These are phyloP conservation scores for Holtermanniella nyarrowii DNA, from an alignment of 768 basidiomycete species.

Conservation along the genomic window DNA sequence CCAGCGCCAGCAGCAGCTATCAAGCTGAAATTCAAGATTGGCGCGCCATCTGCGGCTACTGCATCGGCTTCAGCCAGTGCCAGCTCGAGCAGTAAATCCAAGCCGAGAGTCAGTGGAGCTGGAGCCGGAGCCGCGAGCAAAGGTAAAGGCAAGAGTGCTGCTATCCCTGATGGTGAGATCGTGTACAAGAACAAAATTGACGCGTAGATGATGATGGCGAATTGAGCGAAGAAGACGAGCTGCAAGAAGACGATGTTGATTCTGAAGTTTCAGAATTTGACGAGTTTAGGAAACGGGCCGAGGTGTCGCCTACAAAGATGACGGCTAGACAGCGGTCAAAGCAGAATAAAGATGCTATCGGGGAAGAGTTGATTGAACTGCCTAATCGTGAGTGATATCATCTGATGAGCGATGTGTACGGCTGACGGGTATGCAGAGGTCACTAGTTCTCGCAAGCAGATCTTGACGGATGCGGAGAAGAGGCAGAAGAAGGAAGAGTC, in stretches of 20 bases:
- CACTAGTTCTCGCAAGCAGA: constrained; percentile 22
- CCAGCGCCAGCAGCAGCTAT: constrained; percentile 5
- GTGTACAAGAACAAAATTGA: constrained; percentile 13
- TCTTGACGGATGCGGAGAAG: constrained; percentile 37
- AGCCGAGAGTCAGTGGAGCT: constrained; percentile 4
- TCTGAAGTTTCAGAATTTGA: constrained; percentile 4
- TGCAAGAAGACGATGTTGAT: constrained; percentile 9
- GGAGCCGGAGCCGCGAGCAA: constrained; percentile 23
- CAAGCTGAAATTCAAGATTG: constrained; percentile 20
- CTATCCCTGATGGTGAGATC: background rate
- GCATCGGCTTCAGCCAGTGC: background rate
- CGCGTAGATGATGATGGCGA: constrained; percentile 1
- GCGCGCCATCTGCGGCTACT: background rate
- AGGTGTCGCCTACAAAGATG: constrained; percentile 23
- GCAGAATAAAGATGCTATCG: constrained; percentile 29
- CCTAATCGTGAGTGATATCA: constrained; percentile 25
- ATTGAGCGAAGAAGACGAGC: constrained; percentile 1
- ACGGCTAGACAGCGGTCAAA: constrained; percentile 37
- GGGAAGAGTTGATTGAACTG: constrained; percentile 26
- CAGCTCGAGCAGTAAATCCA: background rate
- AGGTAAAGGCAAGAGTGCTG: constrained; percentile 7
- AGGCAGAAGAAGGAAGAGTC: constrained; percentile 32
- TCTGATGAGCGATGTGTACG: background rate
- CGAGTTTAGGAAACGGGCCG: background rate
- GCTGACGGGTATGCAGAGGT: constrained; percentile 12